Evolutionary conservation across 2,329 filamentous ascomycete species (phyloP).

Genomic region (Lasiodiplodia hormozganensis): DNA sequence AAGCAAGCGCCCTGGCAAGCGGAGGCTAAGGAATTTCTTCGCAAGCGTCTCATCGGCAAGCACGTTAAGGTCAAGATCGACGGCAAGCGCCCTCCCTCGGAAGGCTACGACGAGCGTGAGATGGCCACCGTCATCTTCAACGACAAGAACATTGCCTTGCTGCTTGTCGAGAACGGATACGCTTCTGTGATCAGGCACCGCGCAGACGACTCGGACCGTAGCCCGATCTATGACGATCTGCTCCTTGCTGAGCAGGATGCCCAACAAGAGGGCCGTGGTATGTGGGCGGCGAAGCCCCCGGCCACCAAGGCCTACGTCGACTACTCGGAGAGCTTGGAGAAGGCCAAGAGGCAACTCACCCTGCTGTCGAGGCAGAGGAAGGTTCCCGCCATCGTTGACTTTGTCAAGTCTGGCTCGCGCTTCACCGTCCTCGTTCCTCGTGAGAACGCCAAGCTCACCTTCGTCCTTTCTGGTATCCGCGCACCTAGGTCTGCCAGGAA

Average conservation of each 20-base stretch:
- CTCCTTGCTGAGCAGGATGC: conserved; percentile 80
- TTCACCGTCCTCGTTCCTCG: conserved; percentile 92
- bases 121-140: conserved; percentile 86
- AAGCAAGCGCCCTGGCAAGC: conserved; percentile 88
- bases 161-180: conserved; percentile 90
- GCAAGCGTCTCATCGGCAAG: conserved; percentile 95
- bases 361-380: conserved; percentile 89
- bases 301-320: conserved; percentile 84
- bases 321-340: conserved; percentile 90
- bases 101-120: conserved; percentile 92
- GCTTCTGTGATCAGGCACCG: conserved; percentile 93
- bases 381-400: conserved; percentile 92
- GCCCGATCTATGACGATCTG: conserved; percentile 91
- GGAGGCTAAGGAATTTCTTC: conserved; percentile 94
- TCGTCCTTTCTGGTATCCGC: conserved; percentile 92
- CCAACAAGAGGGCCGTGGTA: conserved; percentile 87
- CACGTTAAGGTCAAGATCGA: conserved; percentile 89
- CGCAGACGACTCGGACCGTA: conserved; percentile 91
- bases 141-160: conserved; percentile 84
- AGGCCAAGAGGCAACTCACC: conserved; percentile 92
- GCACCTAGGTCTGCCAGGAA: conserved; percentile 86
- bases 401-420: conserved; percentile 94
- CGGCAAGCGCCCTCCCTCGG: conserved; percentile 85
- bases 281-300: conserved; percentile 90
- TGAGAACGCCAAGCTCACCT: conserved; percentile 91